Conservation (phyloP, 495 filamentous ascomycete species). For the Penicillium crystallinum region DNA sequence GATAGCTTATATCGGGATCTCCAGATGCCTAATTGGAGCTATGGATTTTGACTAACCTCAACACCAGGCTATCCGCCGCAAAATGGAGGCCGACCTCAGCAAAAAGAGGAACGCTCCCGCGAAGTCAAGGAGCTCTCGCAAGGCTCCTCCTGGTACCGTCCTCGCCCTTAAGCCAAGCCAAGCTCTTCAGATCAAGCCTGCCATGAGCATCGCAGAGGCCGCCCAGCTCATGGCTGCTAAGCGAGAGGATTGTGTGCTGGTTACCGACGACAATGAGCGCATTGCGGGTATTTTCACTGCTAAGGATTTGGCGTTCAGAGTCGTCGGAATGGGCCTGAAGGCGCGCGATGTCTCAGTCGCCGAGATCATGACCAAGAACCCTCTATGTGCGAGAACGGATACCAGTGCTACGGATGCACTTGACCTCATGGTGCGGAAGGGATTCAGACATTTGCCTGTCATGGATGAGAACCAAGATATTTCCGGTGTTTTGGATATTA, state of each 20-base stretch:
- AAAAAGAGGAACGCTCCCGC: constrained; percentile 83
- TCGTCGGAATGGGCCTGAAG: constrained; percentile 90
- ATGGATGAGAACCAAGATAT: constrained; percentile 99
- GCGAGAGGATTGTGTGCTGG: constrained; percentile 96
- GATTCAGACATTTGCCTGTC: constrained; percentile 93
- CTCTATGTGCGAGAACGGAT: constrained; percentile 92
- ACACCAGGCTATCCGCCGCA: constrained; percentile 83
- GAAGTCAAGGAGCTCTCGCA: constrained; percentile 76
- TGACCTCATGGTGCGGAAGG: constrained; percentile 96
- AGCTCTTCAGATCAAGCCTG: constrained; percentile 95
- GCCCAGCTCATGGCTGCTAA: constrained; percentile 99
- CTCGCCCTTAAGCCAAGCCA: constrained; percentile 91
- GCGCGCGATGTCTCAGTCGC: constrained; percentile 85
- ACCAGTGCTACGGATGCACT: constrained; percentile 97
- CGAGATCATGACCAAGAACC: constrained; percentile 99
- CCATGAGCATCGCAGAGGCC: constrained; percentile 89
- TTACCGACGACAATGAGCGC: constrained; percentile 95
- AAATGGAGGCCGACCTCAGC: constrained; percentile 94
- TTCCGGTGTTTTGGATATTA: constrained; percentile 96
- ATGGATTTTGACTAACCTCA: not conserved
- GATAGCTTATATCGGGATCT: not conserved
- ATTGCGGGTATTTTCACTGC: constrained; percentile 99
- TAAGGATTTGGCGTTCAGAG: constrained; percentile 96
- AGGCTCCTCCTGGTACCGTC: constrained; percentile 93
- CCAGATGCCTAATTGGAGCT: not conserved